Percentiles rank a stretch among this genome's conserved stretches.
Conservation (phyloP, 345 rosid species). For the Draba incana region DNA sequence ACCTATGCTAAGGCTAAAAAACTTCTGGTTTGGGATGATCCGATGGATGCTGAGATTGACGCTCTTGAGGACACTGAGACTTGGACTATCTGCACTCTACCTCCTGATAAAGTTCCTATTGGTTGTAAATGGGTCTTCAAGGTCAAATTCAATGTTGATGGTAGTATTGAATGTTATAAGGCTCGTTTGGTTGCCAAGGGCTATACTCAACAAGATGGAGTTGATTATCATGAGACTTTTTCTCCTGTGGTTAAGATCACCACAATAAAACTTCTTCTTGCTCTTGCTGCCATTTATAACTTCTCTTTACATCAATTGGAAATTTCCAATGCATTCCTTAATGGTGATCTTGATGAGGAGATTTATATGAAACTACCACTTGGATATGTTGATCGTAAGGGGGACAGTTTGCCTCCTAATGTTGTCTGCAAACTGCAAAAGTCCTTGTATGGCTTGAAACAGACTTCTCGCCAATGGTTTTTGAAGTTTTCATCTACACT, state of each 20-base stretch:
- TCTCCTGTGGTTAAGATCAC: background rate
- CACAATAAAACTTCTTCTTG: background rate
- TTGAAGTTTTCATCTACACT: too few species aligned
- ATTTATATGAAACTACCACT: background rate
- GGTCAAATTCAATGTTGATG: background rate
- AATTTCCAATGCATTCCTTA: background rate
- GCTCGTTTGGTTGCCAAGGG: background rate
- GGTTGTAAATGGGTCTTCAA: background rate
- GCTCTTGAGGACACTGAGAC: too few species aligned
- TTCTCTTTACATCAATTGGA: background rate
- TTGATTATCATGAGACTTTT: background rate
- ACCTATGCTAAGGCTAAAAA: too few species aligned
- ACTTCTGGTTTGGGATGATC: too few species aligned
- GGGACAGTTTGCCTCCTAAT: too few species aligned
- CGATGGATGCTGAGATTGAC: too few species aligned
- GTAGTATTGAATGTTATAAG: background rate
- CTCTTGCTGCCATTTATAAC: background rate
- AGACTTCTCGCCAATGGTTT: too few species aligned
- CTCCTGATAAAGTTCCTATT: background rate
- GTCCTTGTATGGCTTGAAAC: too few species aligned
- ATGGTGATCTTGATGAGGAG: background rate
- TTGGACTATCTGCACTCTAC: too few species aligned
- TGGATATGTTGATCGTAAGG: too few species aligned
- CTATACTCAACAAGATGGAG: background rate
- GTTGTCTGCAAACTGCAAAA: too few species aligned